phyloP scores from a whole-genome alignment of 2,329 filamentous ascomycete species.

The Stemphylium vesicarium region DNA sequence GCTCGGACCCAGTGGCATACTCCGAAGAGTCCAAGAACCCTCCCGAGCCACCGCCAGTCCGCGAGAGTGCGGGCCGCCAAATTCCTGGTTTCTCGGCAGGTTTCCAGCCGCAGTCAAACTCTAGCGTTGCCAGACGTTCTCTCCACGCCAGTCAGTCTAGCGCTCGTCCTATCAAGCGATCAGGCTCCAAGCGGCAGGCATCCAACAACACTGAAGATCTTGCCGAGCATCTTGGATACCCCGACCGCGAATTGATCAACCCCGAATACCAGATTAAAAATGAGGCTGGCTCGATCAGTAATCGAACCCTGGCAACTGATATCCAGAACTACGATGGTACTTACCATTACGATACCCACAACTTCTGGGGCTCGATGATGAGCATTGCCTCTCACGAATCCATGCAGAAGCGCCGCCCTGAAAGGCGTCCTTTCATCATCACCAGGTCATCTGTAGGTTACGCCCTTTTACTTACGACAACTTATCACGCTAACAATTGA shows the following conservation, averaged over 20 bases:
- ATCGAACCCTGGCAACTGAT: slow-evolving; percentile 66
- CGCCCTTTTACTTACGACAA: not conserved
- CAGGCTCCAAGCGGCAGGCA: slow-evolving; percentile 15
- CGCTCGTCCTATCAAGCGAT: slow-evolving; percentile 5
- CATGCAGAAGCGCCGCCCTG: slow-evolving; percentile 69
- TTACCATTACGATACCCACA: slow-evolving; percentile 76
- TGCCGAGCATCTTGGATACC: slow-evolving; percentile 58
- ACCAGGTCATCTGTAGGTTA: slow-evolving; percentile 67
- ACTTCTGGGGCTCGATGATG: slow-evolving; percentile 79
- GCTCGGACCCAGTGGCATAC: slow-evolving; percentile 50
- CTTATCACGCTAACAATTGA: not conserved
- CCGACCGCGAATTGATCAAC: slow-evolving; percentile 68
- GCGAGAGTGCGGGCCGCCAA: slow-evolving; percentile 61
- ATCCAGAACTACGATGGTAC: slow-evolving; percentile 71
- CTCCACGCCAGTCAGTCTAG: slow-evolving; percentile 11
- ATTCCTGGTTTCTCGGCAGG: slow-evolving; percentile 73
- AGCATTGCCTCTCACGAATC: slow-evolving; percentile 68
- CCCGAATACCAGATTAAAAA: slow-evolving; percentile 72
- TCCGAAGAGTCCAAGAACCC: slow-evolving; percentile 58
- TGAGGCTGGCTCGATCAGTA: slow-evolving; percentile 49
- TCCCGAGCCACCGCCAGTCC: slow-evolving; percentile 68
- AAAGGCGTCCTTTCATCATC: slow-evolving; percentile 71
- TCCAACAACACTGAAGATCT: slow-evolving; percentile 45
- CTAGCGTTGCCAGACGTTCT: slow-evolving; percentile 23
- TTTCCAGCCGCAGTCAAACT: slow-evolving; percentile 63